Base-by-base conservation (phyloP, 805 yeast species). In the Metschnikowia dekortorum region DNA sequence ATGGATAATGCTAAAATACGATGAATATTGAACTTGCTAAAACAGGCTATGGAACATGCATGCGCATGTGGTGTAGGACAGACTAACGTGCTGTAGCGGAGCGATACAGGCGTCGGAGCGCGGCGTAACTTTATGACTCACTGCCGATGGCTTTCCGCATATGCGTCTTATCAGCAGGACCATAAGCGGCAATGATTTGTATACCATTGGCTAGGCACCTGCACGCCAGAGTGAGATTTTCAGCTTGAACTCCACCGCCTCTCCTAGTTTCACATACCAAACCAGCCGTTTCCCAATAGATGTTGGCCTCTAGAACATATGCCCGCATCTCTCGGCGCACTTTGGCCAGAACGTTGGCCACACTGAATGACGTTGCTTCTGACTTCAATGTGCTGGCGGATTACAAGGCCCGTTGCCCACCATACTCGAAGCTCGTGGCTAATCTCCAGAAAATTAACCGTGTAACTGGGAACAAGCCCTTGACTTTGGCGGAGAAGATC, bases 401-500 rank as follows among this genome's bases (percentile, higher is more conserved):
- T 43, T 83, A 70, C 65, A 73, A 73, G 62, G 71, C 88, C 29
- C 80, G 96, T 65, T 81, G 89, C 18, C 98, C 99, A 5, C 97
- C 98, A 46, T 91, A 91, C 65, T 82, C 83, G 46, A 84, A 86
- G 67, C 76, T 92, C 53, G 70, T 87, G 39, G 68, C 71, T 30
- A 88, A 86, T 44, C 76, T 94, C 52, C 69, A 71, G 8, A 66
- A 71, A 37, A 95, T 91, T 52, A 82, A 84, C 58, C 67, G 71
- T 45, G 79, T 90, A 52, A 78, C 91, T 46, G 78, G 76, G 58
- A 76, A 87, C 60, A 63, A 69, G 56, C 97, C 97, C 4, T 78
- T 94, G 61, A 94, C 99, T 3, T 78, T 90, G 57, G 96, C 98
- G 34, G 99, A 94, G 73, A 94, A 94, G 74, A 83, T 90, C 61